Evolutionary conservation across 192 early-diverging fungal genomes (phyloP).

Genomic region (Backusella sp.): DNA sequence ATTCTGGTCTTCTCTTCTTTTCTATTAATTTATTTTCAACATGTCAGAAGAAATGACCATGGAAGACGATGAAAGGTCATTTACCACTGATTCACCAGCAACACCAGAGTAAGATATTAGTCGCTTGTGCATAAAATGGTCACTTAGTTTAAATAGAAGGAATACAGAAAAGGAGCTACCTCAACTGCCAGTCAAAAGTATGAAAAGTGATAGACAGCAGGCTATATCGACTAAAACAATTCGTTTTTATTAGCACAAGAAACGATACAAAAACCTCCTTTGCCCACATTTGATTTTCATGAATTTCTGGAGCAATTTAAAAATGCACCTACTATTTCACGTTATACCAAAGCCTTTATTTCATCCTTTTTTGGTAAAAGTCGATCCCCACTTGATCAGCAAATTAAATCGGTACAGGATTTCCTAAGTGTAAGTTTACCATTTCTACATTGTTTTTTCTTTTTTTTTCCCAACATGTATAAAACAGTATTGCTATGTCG

Average conservation of each 20-base stretch:
- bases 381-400: conserved; percentile 67
- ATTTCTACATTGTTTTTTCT: neutral
- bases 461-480: neutral
- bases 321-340: conserved; percentile 60
- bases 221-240: neutral
- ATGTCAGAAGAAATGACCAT: neutral
- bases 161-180: neutral
- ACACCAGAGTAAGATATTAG: neutral
- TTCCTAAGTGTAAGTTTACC: conserved; percentile 54
- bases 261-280: neutral
- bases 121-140: neutral
- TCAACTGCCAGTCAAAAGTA: neutral
- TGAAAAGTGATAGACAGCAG: neutral
- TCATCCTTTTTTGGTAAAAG: conserved; percentile 66
- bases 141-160: neutral
- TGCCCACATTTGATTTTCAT: conserved; percentile 65
- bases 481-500: conserved; percentile 61
- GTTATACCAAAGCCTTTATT: conserved; percentile 62
- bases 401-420: conserved; percentile 74
- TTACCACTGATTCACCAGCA: neutral
- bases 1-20: neutral
- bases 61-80: neutral
- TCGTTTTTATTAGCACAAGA: neutral
- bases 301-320: conserved; percentile 73
- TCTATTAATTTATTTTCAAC: neutral